Evolutionary conservation across 495 filamentous ascomycete genomes (phyloP).

Genomic region (Neurospora africana): DNA sequence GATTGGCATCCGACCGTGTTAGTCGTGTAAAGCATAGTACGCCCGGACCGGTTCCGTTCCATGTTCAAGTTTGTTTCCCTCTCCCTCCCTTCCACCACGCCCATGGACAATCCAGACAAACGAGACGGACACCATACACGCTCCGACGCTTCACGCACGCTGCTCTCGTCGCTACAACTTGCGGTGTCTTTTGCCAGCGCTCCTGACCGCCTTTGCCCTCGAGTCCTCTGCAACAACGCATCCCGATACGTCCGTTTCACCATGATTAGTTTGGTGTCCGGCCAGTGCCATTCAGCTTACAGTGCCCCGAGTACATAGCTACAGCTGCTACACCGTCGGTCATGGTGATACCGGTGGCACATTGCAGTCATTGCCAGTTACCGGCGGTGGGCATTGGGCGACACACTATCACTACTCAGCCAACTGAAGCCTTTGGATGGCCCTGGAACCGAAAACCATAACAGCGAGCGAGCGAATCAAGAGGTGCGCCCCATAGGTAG

Average conservation of each 20-base stretch:
- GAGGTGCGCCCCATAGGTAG: not conserved
- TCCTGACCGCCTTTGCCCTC: conserved; percentile 6
- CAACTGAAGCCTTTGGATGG: not conserved
- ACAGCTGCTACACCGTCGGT: not conserved
- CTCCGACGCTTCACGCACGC: not conserved
- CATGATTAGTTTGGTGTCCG: not conserved
- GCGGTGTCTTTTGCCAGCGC: conserved; percentile 13
- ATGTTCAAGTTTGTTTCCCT: not conserved
- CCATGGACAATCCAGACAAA: conserved; percentile 11
- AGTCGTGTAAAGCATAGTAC: not conserved
- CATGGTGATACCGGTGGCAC: conserved; percentile 1
- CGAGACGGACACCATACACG: not conserved
- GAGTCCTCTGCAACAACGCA: conserved; percentile 2
- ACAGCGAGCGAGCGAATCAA: not conserved
- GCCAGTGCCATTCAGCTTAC: not conserved
- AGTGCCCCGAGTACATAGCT: not conserved
- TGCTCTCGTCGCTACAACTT: conserved; percentile 8
- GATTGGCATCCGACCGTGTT: conserved; percentile 10
- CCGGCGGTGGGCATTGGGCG: not conserved
- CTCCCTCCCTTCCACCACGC: conserved; percentile 14
- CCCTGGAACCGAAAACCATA: not conserved
- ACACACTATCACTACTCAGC: not conserved
- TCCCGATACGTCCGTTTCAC: conserved; percentile 1
- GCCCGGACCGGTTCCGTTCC: not conserved
- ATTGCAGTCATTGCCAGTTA: not conserved